Conservation (phyloP, 75 land plant species). For the Pinus taeda region DNA sequence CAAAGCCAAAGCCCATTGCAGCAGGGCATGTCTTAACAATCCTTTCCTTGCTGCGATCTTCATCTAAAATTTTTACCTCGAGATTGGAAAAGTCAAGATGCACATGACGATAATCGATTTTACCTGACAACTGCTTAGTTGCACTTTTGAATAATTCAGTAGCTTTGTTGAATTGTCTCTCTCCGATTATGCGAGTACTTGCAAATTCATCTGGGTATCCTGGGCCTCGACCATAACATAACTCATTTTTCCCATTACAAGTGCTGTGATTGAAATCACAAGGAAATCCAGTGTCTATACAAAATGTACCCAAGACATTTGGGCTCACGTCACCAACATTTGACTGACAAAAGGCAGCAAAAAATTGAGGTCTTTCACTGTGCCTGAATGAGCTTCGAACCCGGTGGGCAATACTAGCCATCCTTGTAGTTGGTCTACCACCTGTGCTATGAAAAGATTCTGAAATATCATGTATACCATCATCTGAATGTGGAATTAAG, state of each 20-base stretch:
- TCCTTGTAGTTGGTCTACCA: slow-evolving; percentile 44
- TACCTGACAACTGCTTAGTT: slow-evolving; percentile 46
- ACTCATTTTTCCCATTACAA: slow-evolving; percentile 90
- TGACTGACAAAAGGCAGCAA: slow-evolving; percentile 95
- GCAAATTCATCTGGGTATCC: slow-evolving; percentile 85
- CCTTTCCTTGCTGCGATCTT: not conserved
- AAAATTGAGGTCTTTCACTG: slow-evolving; percentile 56
- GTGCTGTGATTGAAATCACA: slow-evolving; percentile 99
- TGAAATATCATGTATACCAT: slow-evolving; percentile 44
- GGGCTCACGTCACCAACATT: slow-evolving; percentile 99
- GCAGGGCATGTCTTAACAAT: slow-evolving; percentile 73
- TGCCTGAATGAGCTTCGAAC: slow-evolving; percentile 57
- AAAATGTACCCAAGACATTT: slow-evolving; percentile 87
- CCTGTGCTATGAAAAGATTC: slow-evolving; percentile 45
- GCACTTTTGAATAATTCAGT: slow-evolving; percentile 49
- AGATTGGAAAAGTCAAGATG: slow-evolving; percentile 64
- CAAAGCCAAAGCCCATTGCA: slow-evolving; percentile 78
- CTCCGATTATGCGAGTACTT: slow-evolving; percentile 72
- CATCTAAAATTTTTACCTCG: slow-evolving; percentile 29
- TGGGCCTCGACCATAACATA: slow-evolving; percentile 97
- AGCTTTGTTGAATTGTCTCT: slow-evolving; percentile 62
- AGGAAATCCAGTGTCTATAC: slow-evolving; percentile 83
- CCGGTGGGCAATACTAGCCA: slow-evolving; percentile 46
- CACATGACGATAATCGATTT: slow-evolving; percentile 59
- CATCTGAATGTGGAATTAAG: slow-evolving; percentile 52